Evolutionary conservation across 1,284 basidiomycete genomes (phyloP), one percentile per base, ranked within the genome.

Genomic region (Irpex lacteus): DNA sequence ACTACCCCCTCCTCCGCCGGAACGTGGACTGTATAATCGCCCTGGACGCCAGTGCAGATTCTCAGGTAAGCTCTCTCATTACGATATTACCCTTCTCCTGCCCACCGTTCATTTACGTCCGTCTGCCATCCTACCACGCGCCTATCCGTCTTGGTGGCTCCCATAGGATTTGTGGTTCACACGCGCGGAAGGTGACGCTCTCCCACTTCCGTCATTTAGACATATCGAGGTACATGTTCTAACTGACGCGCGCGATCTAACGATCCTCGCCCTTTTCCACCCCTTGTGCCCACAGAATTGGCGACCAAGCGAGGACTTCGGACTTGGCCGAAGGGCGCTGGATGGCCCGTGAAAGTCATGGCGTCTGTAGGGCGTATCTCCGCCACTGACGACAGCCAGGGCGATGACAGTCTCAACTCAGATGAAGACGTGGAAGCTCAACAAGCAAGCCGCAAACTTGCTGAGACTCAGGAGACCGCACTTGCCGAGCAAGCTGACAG

Each of bases 21-120:
- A 71, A 76, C 60, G 75, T 78, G 2, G 79, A 81, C 67, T 75
- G 79, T 61, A 74, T 80, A 34, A 76, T 81, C 56, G 77, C 79
- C 11, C 70, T 80, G 7, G 79, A 80, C 64, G 78, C 79, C 11
- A 76, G 74, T 53, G 79, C 78, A 5, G 79, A 80, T 65, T 75
- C 73, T 9, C 78, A 80, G 66, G 77, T 76, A 52, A 34, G 65
- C 62, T 52, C 7, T 52, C 13, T 52, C 50, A 21, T 21, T n/a
- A 8, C 18, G 15, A 52, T 52, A n/a, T 18, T 18, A 52, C 4
- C 8, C 32, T 40, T 32, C 36, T 55, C 3, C 37, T 34, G 19
- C 52, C 26, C 1, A 40, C 40, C 18, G 49, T 32, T 15, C 47
- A 60, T 34, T 57, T 34, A 15, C 40, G 52, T 36, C 18, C 13